Evolutionary conservation across 306 rosid species (phyloP), one percentile per base, ranked within the genome.

Genomic region (Echinosophora koreensis): DNA sequence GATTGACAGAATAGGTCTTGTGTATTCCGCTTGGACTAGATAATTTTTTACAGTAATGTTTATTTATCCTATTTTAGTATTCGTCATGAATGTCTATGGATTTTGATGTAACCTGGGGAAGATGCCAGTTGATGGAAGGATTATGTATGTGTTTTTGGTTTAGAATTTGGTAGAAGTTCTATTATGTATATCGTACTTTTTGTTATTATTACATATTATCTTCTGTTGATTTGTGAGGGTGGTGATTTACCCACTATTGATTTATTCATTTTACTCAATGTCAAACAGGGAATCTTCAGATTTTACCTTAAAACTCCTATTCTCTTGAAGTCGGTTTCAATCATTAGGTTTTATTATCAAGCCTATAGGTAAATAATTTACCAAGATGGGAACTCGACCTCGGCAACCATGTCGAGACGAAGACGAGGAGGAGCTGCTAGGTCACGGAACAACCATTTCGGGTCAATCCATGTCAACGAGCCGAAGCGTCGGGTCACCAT

Each of bases 401-500:
- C 96, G 83, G 82, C 88, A 84, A 62, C 77, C 82, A 3, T 65
- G 77, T 80, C 89, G 78, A 14, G 94, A 87, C 18, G 94, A 90
- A 14, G 96, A 95, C 22, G 97, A 90, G 1, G 97, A 86, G 69
- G 92, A 90, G 77, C 49, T 80, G 14, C 83, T 79, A 0, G 88
- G 89, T 34, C 87, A 78, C 68, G 93, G 88, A 35, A 60, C 91
- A 28, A 85, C 95, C 0, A 69, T 87, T 68, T 92, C 97, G 0
- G 93, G 97, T 1, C 95, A 90, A 80, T 95, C 99, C 16, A 90
- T 91, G 66, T 95, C 98, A 35, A 95, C 94, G 34, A 95, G 99
- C 88, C 89, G 97, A 62, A 95, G 99, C 76, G 85, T 89, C 4
- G 99, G 99, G 3, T 92, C 97, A 0, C 98, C 98, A 1, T 95